Percentiles rank a stretch among this genome's conserved stretches.
Evolutionary conservation across 1,139 yeast genomes (phyloP).

Genomic region (Protomyces arabidopsidicola): DNA sequence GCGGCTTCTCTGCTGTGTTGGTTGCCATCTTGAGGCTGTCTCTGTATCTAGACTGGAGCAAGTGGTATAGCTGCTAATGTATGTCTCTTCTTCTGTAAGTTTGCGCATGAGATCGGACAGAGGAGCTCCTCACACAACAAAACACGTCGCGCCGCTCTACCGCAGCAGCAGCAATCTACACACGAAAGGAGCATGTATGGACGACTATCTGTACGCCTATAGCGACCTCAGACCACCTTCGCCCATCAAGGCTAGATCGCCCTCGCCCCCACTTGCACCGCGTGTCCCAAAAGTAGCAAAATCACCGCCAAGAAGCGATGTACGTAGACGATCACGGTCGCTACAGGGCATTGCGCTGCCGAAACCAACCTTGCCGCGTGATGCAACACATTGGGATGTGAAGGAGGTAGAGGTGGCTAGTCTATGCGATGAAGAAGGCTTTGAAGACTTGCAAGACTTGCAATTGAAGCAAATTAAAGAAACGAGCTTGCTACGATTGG

Average conservation of each 20-base stretch:
- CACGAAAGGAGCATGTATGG: constrained; percentile 3
- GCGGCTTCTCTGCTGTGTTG: constrained; percentile 5
- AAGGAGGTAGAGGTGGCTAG: not conserved
- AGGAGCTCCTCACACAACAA: not conserved
- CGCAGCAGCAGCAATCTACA: not conserved
- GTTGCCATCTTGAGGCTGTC: not conserved
- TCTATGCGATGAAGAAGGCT: not conserved
- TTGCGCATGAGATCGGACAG: not conserved
- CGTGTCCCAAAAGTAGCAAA: not conserved
- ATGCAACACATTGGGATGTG: constrained; percentile 3
- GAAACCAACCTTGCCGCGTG: not conserved
- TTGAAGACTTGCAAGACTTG: not conserved
- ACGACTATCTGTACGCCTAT: constrained; percentile 23
- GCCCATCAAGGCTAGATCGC: not conserved
- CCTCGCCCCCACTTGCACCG: not conserved
- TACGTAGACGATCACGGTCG: constrained; percentile 3
- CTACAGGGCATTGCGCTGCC: not conserved
- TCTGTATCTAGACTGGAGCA: too few relatives aligned
- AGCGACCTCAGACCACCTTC: constrained; percentile 3
- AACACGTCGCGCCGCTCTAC: not conserved
- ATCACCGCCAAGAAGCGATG: constrained; percentile 2
- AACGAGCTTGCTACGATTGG: constrained; percentile 35
- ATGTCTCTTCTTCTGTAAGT: not conserved
- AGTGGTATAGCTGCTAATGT: too few relatives aligned
- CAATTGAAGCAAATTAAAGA: not conserved